Conservation (phyloP, 805 yeast genomes). For the Hanseniaspora vineae region DNA sequence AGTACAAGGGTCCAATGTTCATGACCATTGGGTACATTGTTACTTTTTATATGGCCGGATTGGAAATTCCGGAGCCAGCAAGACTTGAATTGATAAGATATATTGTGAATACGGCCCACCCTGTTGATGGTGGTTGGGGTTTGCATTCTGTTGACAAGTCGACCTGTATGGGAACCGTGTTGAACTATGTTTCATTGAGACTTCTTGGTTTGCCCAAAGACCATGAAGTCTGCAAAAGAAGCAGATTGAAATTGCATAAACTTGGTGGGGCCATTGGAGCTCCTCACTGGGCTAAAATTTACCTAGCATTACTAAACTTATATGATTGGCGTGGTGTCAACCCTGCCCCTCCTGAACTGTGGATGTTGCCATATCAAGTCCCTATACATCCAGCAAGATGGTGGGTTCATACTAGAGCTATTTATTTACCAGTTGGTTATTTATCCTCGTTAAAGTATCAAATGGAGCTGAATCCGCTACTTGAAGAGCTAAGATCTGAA, state of each 20-base stretch:
- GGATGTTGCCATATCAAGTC: slow-evolving; percentile 68
- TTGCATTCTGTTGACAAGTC: slow-evolving; percentile 83
- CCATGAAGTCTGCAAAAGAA: slow-evolving; percentile 69
- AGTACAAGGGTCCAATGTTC: slow-evolving; percentile 97
- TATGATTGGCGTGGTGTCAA: slow-evolving; percentile 95
- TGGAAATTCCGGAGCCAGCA: slow-evolving; percentile 54
- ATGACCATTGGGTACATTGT: slow-evolving; percentile 83
- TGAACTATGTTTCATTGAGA: slow-evolving; percentile 75
- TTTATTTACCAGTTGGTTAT: slow-evolving; percentile 79
- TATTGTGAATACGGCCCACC: slow-evolving; percentile 83
- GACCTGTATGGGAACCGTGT: slow-evolving; percentile 87
- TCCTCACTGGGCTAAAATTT: slow-evolving; percentile 98
- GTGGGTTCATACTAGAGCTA: slow-evolving; percentile 98
- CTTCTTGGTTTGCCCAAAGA: slow-evolving; percentile 60
- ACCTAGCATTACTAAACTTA: slow-evolving; percentile 68
- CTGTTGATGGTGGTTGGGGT: slow-evolving; percentile 99
- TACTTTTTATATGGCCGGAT: slow-evolving; percentile 55
- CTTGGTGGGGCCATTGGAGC: slow-evolving; percentile 82
- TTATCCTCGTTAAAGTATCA: slow-evolving; percentile 42
- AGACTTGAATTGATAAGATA: slow-evolving; percentile 68
- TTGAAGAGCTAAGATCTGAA: slow-evolving; percentile 58
- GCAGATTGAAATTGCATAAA: slow-evolving; percentile 51
- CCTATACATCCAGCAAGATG: slow-evolving; percentile 92
- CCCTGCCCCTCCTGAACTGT: slow-evolving; percentile 94
- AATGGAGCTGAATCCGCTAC: slow-evolving; percentile 51